phyloP scores from a whole-genome alignment of 148 eudicot genomes.

The Agrostemma githago region DNA sequence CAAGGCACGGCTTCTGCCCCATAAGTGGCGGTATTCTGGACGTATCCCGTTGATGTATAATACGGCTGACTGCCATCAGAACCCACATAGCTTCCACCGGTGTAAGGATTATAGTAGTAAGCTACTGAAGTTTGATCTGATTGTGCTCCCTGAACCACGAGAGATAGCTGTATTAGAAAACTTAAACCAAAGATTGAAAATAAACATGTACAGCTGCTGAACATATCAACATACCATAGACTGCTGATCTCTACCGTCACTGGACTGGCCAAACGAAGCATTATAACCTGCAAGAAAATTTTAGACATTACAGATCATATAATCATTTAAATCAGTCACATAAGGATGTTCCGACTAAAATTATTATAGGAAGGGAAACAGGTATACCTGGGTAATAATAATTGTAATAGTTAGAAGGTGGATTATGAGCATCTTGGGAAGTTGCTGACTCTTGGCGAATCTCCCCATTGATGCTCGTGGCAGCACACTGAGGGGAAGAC shows the following conservation, averaged over 20 bases:
- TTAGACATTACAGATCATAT: neutral
- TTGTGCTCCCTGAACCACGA: constrained; percentile 44
- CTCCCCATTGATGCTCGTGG: constrained; percentile 38
- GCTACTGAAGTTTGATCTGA: constrained; percentile 49
- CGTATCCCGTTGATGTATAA: constrained; percentile 44
- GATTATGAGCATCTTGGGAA: constrained; percentile 47
- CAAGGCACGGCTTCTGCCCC: constrained; percentile 55
- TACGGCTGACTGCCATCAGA: constrained; percentile 51
- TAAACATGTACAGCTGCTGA: neutral
- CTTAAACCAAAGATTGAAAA: neutral
- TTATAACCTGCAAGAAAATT: constrained; percentile 23
- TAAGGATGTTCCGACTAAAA: neutral
- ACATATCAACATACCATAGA: constrained; percentile 24
- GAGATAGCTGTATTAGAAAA: constrained; percentile 15
- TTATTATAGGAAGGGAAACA: neutral
- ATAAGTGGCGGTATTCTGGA: constrained; percentile 42
- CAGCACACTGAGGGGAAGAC: constrained; percentile 32
- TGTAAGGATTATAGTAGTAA: constrained; percentile 59
- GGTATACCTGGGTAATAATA: constrained; percentile 59
- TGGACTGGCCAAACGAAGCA: constrained; percentile 23
- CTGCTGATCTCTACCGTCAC: constrained; percentile 26
- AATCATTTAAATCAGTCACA: neutral
- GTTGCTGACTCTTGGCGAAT: constrained; percentile 36
- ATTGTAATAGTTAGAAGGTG: constrained; percentile 57
- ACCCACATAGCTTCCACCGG: constrained; percentile 44